Evolutionary conservation across 345 rosid genomes (phyloP).

Genomic region (Eucalyptus regnans): DNA sequence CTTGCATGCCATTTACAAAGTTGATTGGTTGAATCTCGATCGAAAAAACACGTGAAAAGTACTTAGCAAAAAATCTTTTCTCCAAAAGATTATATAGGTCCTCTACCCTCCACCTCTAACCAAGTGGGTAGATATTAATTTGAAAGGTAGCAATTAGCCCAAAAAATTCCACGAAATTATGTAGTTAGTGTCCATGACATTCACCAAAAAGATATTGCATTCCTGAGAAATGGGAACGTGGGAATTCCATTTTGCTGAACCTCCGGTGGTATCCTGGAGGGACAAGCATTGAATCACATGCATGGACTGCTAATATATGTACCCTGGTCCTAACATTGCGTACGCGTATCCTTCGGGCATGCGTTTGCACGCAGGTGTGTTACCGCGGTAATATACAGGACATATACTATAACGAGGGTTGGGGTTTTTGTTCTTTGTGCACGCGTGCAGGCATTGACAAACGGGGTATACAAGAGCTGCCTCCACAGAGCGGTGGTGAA

Average conservation of each 20-base stretch:
- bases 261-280: neutral
- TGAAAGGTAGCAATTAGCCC: neutral
- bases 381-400: neutral
- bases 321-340: neutral
- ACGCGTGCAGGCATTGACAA: conserved; percentile 29
- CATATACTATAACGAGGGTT: neutral
- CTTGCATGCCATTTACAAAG: neutral
- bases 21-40: neutral
- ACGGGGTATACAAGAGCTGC: conserved; percentile 59
- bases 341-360: neutral
- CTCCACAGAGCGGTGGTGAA: conserved; percentile 63
- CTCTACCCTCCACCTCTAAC: neutral
- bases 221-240: neutral
- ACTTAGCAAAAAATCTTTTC: neutral
- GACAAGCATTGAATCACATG: neutral
- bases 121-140: neutral
- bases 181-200: neutral
- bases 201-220: neutral
- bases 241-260: neutral
- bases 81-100: neutral
- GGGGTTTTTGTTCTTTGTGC: neutral
- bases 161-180: neutral
- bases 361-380: neutral
- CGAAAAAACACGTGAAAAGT: neutral
- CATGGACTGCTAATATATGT: neutral